phyloP scores from a whole-genome alignment of 768 basidiomycete genomes.

The Dioszegia crocea region DNA sequence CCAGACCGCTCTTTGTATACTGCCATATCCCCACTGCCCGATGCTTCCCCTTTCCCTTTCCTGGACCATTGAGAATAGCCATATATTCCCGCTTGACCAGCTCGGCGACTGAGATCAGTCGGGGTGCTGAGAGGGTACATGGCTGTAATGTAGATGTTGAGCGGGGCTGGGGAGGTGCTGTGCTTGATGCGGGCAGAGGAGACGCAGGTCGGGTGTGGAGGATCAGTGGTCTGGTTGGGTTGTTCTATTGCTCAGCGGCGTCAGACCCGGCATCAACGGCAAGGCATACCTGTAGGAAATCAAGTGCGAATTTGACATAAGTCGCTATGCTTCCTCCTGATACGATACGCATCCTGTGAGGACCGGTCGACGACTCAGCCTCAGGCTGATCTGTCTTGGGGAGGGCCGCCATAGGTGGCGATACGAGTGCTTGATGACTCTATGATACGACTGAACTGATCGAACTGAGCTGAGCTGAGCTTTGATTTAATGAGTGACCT shows the following conservation, averaged over 20 bases:
- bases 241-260: constrained; percentile 18
- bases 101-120: constrained; percentile 72
- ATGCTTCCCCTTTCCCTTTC: constrained; percentile 17
- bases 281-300: constrained; percentile 23
- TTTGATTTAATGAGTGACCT: too few species aligned
- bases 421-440: too few species aligned
- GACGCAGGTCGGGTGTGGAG: constrained; percentile 29
- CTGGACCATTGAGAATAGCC: background rate
- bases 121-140: constrained; percentile 54
- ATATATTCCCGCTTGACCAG: constrained; percentile 73
- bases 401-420: too few species aligned
- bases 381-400: background rate
- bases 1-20: constrained; percentile 30
- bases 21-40: constrained; percentile 40
- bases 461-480: too few species aligned
- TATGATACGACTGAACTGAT: too few species aligned
- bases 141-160: constrained; percentile 16
- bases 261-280: too few species aligned
- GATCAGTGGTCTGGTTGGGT: constrained; percentile 23
- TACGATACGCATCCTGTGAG: constrained; percentile 33
- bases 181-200: background rate
- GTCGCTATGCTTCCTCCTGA: constrained; percentile 25
- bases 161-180: background rate
- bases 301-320: constrained; percentile 32
- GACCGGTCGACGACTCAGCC: constrained; percentile 12